phyloP scores from a whole-genome alignment of 148 eudicot species.

The Suaeda aralocaspica region DNA sequence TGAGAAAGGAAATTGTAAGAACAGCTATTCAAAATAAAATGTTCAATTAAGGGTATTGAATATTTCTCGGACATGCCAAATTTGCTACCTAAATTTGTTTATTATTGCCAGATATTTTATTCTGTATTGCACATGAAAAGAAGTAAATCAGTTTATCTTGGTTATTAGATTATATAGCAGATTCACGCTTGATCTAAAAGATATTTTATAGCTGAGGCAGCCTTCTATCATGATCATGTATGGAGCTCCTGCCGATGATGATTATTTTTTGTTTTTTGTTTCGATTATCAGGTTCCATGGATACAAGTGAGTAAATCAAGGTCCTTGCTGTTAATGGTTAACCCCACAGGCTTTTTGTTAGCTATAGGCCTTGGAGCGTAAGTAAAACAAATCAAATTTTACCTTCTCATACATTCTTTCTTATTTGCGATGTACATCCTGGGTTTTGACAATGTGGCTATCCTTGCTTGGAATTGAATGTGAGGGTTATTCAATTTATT shows the following conservation, averaged over 20 bases:
- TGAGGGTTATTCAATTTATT: background rate
- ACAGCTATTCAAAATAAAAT: background rate
- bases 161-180: background rate
- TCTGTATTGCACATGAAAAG: background rate
- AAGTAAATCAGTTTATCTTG: background rate
- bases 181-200: background rate
- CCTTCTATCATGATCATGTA: background rate
- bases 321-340: constrained; percentile 77
- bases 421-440: background rate
- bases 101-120: background rate
- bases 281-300: constrained; percentile 65
- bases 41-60: background rate
- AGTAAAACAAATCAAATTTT: constrained; percentile 25
- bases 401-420: background rate
- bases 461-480: background rate
- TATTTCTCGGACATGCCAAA: background rate
- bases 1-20: background rate
- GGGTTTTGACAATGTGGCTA: background rate
- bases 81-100: background rate
- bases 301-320: constrained; percentile 97
- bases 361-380: constrained; percentile 84
- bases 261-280: background rate
- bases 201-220: background rate
- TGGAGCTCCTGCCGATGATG: background rate
- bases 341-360: constrained; percentile 65